Evolutionary conservation across 495 filamentous ascomycete species (phyloP).

Genomic region (Podospora didyma): DNA sequence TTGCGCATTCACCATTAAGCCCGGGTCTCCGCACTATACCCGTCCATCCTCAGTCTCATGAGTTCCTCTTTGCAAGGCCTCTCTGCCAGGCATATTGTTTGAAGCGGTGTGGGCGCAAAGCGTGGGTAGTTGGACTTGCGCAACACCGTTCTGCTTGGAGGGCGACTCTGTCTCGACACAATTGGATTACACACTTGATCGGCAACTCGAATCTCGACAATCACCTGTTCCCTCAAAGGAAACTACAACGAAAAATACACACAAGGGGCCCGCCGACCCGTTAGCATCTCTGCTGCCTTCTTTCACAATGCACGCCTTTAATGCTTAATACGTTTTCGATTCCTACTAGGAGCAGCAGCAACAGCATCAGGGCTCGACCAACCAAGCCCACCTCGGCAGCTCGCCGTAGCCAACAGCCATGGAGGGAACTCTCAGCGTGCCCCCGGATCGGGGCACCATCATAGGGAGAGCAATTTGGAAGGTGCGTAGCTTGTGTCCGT

Average conservation of each 20-base stretch:
- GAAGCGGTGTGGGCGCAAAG: constrained; percentile 2
- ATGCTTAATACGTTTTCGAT: constrained; percentile 18
- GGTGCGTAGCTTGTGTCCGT: constrained; percentile 29
- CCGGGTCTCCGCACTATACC: not conserved
- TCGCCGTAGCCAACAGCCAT: constrained; percentile 25
- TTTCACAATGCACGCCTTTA: constrained; percentile 18
- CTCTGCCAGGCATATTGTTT: constrained; percentile 1
- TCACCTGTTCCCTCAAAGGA: not conserved
- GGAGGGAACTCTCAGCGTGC: constrained; percentile 53
- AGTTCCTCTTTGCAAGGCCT: not conserved
- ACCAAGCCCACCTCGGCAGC: constrained; percentile 3
- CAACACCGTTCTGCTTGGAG: not conserved
- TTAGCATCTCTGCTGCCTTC: constrained; percentile 5
- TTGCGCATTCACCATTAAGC: constrained; percentile 1
- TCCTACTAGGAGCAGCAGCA: not conserved
- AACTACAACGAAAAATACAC: not conserved
- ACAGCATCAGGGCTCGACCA: not conserved
- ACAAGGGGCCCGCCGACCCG: not conserved
- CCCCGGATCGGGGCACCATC: constrained; percentile 53
- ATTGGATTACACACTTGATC: not conserved
- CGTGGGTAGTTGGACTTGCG: not conserved
- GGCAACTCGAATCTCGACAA: not conserved
- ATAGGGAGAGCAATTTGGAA: constrained; percentile 55
- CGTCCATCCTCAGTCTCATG: not conserved
- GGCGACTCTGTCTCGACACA: too few species aligned